These are phyloP conservation scores for Moricandia arvensis DNA, from an alignment of 345 rosid genomes.

Conservation along the genomic window DNA sequence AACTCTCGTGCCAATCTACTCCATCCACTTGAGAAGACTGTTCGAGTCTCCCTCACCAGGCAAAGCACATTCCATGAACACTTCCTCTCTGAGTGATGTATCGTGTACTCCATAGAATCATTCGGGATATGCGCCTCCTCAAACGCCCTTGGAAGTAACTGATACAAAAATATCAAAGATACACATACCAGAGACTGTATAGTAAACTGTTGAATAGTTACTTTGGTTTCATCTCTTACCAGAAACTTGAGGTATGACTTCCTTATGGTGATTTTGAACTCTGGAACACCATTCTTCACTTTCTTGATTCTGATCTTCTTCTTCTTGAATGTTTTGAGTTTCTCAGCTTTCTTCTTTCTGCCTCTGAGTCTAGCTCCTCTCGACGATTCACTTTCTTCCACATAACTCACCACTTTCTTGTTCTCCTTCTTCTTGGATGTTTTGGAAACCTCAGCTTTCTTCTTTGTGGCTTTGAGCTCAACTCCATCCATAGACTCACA, in stretches of 20 bases:
- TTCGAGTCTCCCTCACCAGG: slow-evolving; percentile 14
- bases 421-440: neutral
- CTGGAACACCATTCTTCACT: neutral
- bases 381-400: neutral
- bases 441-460: neutral
- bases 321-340: neutral
- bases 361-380: neutral
- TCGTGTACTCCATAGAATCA: neutral
- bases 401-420: neutral
- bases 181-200: neutral
- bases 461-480: neutral
- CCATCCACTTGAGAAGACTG: slow-evolving; percentile 29
- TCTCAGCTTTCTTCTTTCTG: neutral
- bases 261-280: slow-evolving; percentile 23
- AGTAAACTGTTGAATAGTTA: neutral
- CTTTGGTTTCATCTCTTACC: slow-evolving; percentile 10
- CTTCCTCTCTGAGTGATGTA: slow-evolving; percentile 5
- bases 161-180: neutral
- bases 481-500: neutral
- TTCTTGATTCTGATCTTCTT: neutral
- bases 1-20: slow-evolving; percentile 13
- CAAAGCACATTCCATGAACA: slow-evolving; percentile 16
- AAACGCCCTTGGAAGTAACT: slow-evolving; percentile 28
- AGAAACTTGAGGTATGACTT: slow-evolving; percentile 26
- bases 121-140: neutral